Base-by-base conservation (phyloP, 331 rosid species). In the Prunus yedoensis region DNA sequence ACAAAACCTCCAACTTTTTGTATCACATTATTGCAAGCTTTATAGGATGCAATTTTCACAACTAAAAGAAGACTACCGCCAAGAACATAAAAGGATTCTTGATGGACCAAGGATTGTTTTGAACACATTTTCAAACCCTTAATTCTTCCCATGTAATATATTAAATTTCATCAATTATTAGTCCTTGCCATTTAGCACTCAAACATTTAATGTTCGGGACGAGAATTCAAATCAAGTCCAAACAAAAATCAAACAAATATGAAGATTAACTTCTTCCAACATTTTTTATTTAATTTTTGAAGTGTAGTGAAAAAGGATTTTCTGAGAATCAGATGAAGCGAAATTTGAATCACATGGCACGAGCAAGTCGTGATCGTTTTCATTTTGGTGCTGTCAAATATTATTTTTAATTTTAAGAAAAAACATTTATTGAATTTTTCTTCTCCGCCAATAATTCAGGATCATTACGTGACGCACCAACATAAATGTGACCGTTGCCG, bases 401-500 rank as follows among this genome's bases (percentile, higher is more conserved):
- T 57, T n/a, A 21, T 21, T 53, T 8, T 16, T 18, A 10, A 53
- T 17, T 35, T 35, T 35, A 6, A 35, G 41, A 35, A 35, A 35
- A 38, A 38, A 38, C 43, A 38, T 38, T 38, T 38, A 38, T 38
- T 38, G 43, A 38, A 38, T 38, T 0, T 38, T 38, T 38, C 11
- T 60, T 60, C 3, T 60, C 0, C 66, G 35, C 18, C 18, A 5
- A 60, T 27, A 60, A 60, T 60, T 60, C 38, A 60, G 76, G 72
- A 71, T n/a, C 32, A 20, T 70, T 51, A 70, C 70, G 52, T 25
- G 79, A 78, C 83, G 65, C 74, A 16, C 64, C 73, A 60, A 43
- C 67, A 52, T 27, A 66, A 82, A n/a, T 81, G 80, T 77, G 96
- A 92, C 94, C 97, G 96, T 92, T 92, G 80, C 15, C 60, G 6